Evolutionary conservation across 1,284 basidiomycete species (phyloP).

Genomic region (Ustilago esculenta): DNA sequence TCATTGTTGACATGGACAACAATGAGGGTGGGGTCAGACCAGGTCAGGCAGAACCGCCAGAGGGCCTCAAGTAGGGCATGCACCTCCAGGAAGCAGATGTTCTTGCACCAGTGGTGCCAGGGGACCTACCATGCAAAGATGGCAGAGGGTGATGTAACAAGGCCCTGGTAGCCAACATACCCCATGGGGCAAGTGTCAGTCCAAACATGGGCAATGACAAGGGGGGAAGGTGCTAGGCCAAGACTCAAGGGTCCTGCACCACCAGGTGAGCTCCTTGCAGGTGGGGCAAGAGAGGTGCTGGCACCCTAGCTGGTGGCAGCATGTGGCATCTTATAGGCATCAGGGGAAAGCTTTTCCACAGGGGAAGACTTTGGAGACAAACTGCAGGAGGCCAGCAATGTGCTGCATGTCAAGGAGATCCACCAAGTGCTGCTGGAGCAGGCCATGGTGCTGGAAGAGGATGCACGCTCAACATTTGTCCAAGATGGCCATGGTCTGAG

Average conservation of each 20-base stretch:
- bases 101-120: background rate
- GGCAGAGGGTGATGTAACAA: background rate
- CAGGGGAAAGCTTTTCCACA: background rate
- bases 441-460: background rate
- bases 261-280: background rate
- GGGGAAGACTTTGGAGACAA: background rate
- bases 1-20: background rate
- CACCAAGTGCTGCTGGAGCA: background rate
- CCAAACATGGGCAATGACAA: background rate
- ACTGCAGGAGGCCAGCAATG: background rate
- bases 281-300: background rate
- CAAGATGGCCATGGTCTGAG: background rate
- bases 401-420: background rate
- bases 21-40: background rate
- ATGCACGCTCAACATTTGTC: background rate
- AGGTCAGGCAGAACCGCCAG: background rate
- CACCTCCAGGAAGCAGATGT: conserved; percentile 8
- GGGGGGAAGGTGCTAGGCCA: background rate
- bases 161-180: background rate
- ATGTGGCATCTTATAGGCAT: background rate
- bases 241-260: background rate
- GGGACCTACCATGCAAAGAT: background rate
- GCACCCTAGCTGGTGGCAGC: too few species aligned
- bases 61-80: background rate
- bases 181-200: background rate